Evolutionary conservation across 1,284 basidiomycete genomes (phyloP).

Genomic region (Fomes fomentarius): DNA sequence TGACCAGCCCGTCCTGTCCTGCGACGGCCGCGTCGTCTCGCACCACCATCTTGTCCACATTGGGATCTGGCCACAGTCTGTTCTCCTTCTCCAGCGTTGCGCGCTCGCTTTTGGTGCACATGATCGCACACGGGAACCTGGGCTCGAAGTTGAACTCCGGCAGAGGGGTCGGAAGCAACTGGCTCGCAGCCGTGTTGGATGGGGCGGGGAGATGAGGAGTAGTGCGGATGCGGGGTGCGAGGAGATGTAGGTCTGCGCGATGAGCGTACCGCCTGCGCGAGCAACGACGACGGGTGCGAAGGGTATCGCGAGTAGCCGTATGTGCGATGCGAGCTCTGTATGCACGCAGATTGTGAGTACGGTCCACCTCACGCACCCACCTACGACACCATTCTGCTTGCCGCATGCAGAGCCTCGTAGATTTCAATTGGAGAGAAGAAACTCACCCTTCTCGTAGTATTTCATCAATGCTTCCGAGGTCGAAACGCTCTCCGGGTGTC

Average conservation of each 20-base stretch:
- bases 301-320: slow-evolving; percentile 51
- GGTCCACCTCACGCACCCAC: background rate
- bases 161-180: slow-evolving; percentile 43
- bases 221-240: slow-evolving; percentile 65
- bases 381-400: too few species aligned
- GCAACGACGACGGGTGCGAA: slow-evolving; percentile 70
- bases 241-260: slow-evolving; percentile 69
- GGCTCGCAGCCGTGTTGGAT: slow-evolving; percentile 38
- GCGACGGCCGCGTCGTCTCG: slow-evolving; percentile 11
- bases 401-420: too few species aligned
- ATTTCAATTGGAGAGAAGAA: too few species aligned
- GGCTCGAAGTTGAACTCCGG: slow-evolving; percentile 64
- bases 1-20: slow-evolving; percentile 26
- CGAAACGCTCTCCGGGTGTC: slow-evolving; percentile 30
- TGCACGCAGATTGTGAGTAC: background rate
- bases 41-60: slow-evolving; percentile 25
- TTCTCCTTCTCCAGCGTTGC: slow-evolving; percentile 10
- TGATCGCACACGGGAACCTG: slow-evolving; percentile 62
- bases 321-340: slow-evolving; percentile 43
- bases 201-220: slow-evolving; percentile 62
- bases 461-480: slow-evolving; percentile 35
- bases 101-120: slow-evolving; percentile 36
- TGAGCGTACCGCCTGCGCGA: slow-evolving; percentile 50
- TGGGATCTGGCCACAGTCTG: slow-evolving; percentile 24
- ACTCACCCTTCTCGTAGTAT: slow-evolving; percentile 25